Base-by-base conservation (phyloP, 2,329 filamentous ascomycete species). In the Akanthomyces muscarius region DNA sequence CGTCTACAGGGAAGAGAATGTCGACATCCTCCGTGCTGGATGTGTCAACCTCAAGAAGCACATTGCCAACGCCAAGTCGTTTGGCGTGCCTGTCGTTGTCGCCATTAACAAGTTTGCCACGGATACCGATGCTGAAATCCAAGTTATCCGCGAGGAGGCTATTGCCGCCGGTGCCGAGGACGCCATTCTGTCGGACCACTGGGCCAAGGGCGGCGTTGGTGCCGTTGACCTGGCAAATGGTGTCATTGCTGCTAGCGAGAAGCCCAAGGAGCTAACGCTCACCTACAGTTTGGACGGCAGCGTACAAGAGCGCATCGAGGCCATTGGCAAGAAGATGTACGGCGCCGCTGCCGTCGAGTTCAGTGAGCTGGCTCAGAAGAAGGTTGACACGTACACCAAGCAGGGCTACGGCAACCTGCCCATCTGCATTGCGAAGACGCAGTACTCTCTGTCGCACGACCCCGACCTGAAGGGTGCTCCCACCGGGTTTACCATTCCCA, bases 361-460 rank as follows among this genome's bases (percentile, higher is more conserved):
- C 78, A 96, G 90, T 74, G 92, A 97, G 75, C 83, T 95, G 58
- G 95, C 95, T 0, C 92, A 96, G 80, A 91, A 92, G 80, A 98
- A 99, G 86, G 90, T 98, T 67, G 93, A 97, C 73, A 93, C 89
- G 8, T 99, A 98, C 78, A 93, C 90, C 38, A 86, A 87, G 73
- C 95, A 98, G 77, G 95, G 95, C 52, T 96, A 94, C 71, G 90
- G 89, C 25, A 92, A 97, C 76, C 81, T 99, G 67, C 95, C 95
- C 42, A 97, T 98, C 72, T 99, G 95, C 76, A 86, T 98, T 68
- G 95, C 95, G 66, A 99, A 99, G 87, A 99, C 95, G 16, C 95
- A 99, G 77, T 99, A 99, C 81, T 96, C 91, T 41, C 83, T 99
- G 55, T 95, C 90, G 64, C 94, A 98, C 76, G 92, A 99, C 75